Base-by-base conservation (phyloP, 108 stramenopile species). In the Chaetoceros muelleri region DNA sequence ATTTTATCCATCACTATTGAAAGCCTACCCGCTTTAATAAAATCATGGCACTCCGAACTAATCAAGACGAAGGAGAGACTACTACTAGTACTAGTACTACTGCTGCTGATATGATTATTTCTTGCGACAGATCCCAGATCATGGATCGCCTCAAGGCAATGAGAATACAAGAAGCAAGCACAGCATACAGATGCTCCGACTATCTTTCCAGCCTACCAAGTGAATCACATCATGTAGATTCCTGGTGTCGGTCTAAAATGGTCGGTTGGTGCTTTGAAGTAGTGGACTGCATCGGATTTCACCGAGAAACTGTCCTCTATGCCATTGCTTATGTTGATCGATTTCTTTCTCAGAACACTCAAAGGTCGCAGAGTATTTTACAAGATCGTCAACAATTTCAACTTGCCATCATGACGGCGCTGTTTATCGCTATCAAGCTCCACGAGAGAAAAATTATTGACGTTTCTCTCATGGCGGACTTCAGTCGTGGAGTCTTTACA, bases 371-470 rank as follows among this genome's bases (percentile, higher is more conserved):
- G 45, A 17, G 25, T 8, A 61, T 67, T 28, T 51, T 70, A 3
- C 8, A 28, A 1, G 70, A 81, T 58, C 67, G 73, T 22, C 74
- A 69, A 26, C 67, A 72, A 27, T 83, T 70, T 57, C 78, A 83
- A 57, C 71, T 83, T 1, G 78, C 76, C 2, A 68, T 66, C 18
- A 65, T 83, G 73, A 78, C 79, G 5, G 53, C 71, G 10, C 53
- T 83, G 20, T 83, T 80, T 67, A 72, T 71, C 31, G 75, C 78
- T 17, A 73, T 78, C 48, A 83, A 83, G 57, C 64, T 80, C 24
- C 72, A 71, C 53, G 79, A 79, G 60, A 78, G 72, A 16, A 48
- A 85, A 19, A 84, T 76, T 52, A 79, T 90, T 75, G 87, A 90
- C 53, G 79, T 81, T 8, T 67, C 63, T 21, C 65, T 85, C n/a